These are phyloP conservation scores for Ganoderma leucocontextum DNA, from an alignment of 1,284 basidiomycete species.

Conservation along the genomic window DNA sequence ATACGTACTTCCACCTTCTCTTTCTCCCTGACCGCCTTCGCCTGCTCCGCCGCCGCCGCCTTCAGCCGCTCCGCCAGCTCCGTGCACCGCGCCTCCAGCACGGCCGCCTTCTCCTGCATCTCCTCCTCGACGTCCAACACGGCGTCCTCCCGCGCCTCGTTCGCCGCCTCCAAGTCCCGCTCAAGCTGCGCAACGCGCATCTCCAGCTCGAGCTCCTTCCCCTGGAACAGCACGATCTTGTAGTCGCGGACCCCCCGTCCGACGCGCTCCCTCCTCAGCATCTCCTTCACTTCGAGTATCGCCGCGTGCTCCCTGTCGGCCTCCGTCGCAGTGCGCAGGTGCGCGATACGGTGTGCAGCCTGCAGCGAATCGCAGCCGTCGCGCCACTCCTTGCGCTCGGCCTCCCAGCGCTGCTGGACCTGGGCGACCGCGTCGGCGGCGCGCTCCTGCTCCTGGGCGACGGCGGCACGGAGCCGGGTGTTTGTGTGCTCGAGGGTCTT, in stretches of 20 bases:
- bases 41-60: constrained; percentile 50
- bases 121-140: constrained; percentile 40
- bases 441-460: constrained; percentile 51
- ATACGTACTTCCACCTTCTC: constrained; percentile 39
- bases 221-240: constrained; percentile 69
- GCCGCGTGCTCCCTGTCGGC: constrained; percentile 59
- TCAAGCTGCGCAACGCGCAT: constrained; percentile 42
- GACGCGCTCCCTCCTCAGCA: constrained; percentile 60
- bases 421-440: constrained; percentile 52
- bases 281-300: constrained; percentile 60
- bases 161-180: constrained; percentile 52
- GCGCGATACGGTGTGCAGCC: constrained; percentile 67
- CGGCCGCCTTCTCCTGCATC: constrained; percentile 46
- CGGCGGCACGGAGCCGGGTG: constrained; percentile 44
- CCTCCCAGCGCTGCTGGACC: constrained; percentile 56
- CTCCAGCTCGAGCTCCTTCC: constrained; percentile 66
- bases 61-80: constrained; percentile 47
- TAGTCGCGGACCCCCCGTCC: constrained; percentile 66
- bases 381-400: constrained; percentile 64
- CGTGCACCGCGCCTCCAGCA: constrained; percentile 44
- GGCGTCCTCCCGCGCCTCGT: constrained; percentile 50
- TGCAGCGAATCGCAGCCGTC: constrained; percentile 69
- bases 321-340: constrained; percentile 59
- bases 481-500: constrained; percentile 66
- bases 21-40: constrained; percentile 52